These are phyloP conservation scores for Psilocybe cyanescens DNA, from an alignment of 768 basidiomycete species.

Conservation along the genomic window DNA sequence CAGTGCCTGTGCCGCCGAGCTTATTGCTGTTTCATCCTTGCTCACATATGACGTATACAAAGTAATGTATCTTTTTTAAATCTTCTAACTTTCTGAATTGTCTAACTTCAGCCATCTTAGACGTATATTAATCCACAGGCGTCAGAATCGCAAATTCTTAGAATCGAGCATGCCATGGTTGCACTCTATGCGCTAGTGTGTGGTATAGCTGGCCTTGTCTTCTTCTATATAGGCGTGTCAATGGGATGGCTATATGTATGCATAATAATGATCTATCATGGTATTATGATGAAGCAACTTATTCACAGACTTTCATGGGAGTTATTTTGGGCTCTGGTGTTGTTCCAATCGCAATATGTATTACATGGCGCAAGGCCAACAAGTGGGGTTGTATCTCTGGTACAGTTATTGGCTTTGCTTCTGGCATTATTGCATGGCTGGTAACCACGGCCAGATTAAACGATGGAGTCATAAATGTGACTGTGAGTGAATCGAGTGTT, in stretches of 20 bases:
- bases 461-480: conserved; percentile 70
- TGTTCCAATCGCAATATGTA: conserved; percentile 82
- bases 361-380: conserved; percentile 87
- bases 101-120: conserved; percentile 7
- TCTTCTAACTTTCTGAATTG: neutral
- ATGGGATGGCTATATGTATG: conserved; percentile 93
- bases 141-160: conserved; percentile 71
- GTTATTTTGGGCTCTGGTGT: conserved; percentile 86
- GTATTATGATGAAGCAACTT: no score
- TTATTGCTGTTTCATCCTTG: conserved; percentile 87
- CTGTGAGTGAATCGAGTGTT: conserved; percentile 19
- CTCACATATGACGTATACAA: conserved; percentile 89
- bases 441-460: conserved; percentile 78
- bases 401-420: conserved; percentile 66
- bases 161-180: conserved; percentile 66
- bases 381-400: conserved; percentile 84
- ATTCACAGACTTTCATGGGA: conserved; percentile 79
- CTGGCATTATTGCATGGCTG: conserved; percentile 83
- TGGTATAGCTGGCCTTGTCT: conserved; percentile 83
- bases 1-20: conserved; percentile 77
- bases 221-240: conserved; percentile 89
- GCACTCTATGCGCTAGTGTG: conserved; percentile 74
- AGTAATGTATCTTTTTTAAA: conserved; percentile 34
- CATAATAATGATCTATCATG: no score
- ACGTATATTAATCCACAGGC: conserved; percentile 82